phyloP scores from a whole-genome alignment of 192 early-diverging fungal genomes.

The Jimgerdemannia lactiflua region DNA sequence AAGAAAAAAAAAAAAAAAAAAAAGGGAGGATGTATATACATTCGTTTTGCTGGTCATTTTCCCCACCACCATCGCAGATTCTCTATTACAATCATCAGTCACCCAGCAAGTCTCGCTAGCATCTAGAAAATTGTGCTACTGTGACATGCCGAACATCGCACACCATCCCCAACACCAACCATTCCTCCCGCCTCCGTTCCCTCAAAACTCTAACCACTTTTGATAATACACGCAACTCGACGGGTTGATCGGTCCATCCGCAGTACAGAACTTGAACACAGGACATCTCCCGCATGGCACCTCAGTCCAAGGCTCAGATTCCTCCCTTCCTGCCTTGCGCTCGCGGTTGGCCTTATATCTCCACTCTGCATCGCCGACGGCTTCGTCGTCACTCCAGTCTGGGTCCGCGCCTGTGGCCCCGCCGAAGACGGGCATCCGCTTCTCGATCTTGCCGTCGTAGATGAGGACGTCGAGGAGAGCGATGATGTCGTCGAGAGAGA shows the following conservation, averaged over 20 bases:
- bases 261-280: slow-evolving; percentile 64
- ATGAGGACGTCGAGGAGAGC: slow-evolving; percentile 79
- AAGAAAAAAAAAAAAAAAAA: too few relatives aligned
- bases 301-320: slow-evolving; percentile 63
- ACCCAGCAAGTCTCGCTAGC: too few relatives aligned
- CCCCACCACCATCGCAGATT: too few relatives aligned
- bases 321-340: slow-evolving; percentile 31
- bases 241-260: slow-evolving; percentile 72
- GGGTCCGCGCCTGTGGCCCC: slow-evolving; percentile 42
- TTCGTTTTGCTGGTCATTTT: too few relatives aligned
- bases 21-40: too few relatives aligned
- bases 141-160: too few relatives aligned
- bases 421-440: slow-evolving; percentile 44
- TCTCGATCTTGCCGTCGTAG: slow-evolving; percentile 83
- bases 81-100: too few relatives aligned
- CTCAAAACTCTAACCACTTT: slow-evolving; percentile 73
- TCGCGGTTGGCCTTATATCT: slow-evolving; percentile 72
- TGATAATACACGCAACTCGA: slow-evolving; percentile 76
- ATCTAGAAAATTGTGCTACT: too few relatives aligned
- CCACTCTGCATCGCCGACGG: slow-evolving; percentile 46
- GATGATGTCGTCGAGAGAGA: slow-evolving; percentile 72
- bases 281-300: slow-evolving; percentile 91
- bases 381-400: slow-evolving; percentile 46
- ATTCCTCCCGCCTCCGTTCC: background rate
- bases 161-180: too few relatives aligned